Percentiles rank a stretch among this genome's conserved stretches.
phyloP scores from a whole-genome alignment of 345 rosid species.

The Populus simonii region DNA sequence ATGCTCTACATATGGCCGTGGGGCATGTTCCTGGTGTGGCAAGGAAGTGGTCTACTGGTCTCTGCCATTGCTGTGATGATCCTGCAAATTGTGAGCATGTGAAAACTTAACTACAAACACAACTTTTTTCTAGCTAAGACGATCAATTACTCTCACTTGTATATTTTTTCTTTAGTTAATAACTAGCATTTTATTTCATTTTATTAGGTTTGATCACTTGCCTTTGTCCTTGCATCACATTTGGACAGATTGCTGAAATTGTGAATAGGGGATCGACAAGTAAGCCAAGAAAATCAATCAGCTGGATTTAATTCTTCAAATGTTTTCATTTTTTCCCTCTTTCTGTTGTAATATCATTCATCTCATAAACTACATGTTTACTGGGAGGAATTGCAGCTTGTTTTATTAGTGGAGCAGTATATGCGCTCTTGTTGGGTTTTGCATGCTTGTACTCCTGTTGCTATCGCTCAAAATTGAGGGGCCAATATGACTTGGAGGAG shows the following conservation, averaged over 20 bases:
- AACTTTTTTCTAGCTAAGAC: neutral
- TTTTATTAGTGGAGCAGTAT: constrained; percentile 30
- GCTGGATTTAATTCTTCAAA: neutral
- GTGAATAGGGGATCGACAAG: constrained; percentile 34
- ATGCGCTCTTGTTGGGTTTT: constrained; percentile 27
- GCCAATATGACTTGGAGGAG: constrained; percentile 44
- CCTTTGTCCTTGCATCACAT: constrained; percentile 51
- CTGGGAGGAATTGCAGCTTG: constrained; percentile 38
- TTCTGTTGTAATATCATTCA: neutral
- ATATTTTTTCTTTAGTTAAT: neutral
- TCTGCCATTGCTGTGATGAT: constrained; percentile 38
- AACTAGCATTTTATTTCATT: neutral
- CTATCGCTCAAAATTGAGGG: constrained; percentile 46
- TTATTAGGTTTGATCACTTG: constrained; percentile 42
- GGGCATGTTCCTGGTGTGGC: neutral
- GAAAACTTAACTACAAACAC: neutral
- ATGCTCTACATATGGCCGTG: neutral
- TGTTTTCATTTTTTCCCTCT: neutral
- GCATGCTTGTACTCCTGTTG: constrained; percentile 42
- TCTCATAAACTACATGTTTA: neutral
- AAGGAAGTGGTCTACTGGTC: constrained; percentile 22
- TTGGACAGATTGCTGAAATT: constrained; percentile 51
- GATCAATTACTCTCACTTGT: too few relatives aligned
- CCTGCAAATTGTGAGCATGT: constrained; percentile 10
- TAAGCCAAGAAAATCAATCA: constrained; percentile 6